Evolutionary conservation across 2,329 filamentous ascomycete genomes (phyloP).

Genomic region (Fusarium solani-melongenae): DNA sequence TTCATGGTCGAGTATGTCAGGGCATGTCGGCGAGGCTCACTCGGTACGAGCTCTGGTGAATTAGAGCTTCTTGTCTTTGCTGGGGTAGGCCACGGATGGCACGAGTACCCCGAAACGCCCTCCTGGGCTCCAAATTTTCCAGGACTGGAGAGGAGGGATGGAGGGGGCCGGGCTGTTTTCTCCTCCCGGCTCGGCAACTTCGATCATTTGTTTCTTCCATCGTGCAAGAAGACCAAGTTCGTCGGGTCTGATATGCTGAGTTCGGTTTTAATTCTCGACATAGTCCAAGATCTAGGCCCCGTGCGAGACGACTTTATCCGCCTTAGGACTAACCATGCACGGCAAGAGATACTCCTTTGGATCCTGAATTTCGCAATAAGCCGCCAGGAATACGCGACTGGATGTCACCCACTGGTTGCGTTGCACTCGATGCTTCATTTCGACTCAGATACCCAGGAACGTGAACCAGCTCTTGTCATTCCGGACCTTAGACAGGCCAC

Average conservation of each 20-base stretch:
- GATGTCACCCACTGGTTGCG: conserved; percentile 2
- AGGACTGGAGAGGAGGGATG: background rate
- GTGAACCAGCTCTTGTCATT: background rate
- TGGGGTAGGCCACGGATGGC: conserved; percentile 10
- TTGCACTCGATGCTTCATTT: background rate
- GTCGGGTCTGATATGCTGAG: background rate
- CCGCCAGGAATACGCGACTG: background rate
- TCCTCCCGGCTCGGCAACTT: background rate
- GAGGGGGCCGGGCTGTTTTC: background rate
- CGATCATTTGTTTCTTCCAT: background rate
- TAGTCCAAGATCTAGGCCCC: background rate
- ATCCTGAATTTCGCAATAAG: background rate
- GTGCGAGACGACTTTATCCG: too few relatives aligned
- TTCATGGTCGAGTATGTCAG: conserved; percentile 6
- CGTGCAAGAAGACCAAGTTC: background rate
- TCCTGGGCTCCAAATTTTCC: conserved; percentile 15
- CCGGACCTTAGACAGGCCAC: background rate
- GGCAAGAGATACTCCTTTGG: background rate
- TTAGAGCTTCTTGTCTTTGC: conserved; percentile 1
- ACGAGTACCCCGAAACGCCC: background rate
- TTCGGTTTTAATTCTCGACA: background rate
- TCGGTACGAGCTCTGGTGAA: background rate
- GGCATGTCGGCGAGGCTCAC: background rate
- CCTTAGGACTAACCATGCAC: background rate
- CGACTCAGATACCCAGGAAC: background rate